Evolutionary conservation across 1,139 yeast genomes (phyloP).

Genomic region (Hansenula anomala): DNA sequence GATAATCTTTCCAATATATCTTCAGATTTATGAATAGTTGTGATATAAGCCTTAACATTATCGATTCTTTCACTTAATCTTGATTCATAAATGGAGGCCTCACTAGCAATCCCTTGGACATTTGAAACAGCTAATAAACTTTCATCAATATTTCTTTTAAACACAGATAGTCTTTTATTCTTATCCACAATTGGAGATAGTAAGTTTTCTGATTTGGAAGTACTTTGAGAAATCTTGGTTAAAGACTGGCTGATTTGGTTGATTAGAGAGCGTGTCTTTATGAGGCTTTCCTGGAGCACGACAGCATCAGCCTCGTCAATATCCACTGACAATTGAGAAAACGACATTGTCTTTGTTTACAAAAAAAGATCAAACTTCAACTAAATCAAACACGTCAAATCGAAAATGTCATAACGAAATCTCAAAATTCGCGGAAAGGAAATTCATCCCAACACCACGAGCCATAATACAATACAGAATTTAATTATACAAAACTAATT

Average conservation of each 20-base stretch:
- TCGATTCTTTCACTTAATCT: constrained; percentile 28
- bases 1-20: constrained; percentile 31
- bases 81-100: constrained; percentile 49
- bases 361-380: too few species aligned
- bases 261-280: constrained; percentile 54
- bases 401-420: too few species aligned
- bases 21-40: constrained; percentile 34
- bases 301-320: constrained; percentile 83
- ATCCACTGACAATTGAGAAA: constrained; percentile 32
- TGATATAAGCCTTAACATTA: constrained; percentile 30
- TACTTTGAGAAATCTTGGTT: constrained; percentile 47
- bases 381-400: too few species aligned
- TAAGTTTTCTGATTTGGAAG: constrained; percentile 57
- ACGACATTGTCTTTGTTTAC: constrained; percentile 6
- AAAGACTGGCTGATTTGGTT: constrained; percentile 53
- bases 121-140: constrained; percentile 57
- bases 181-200: constrained; percentile 69
- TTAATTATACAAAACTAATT: too few species aligned
- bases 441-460: too few species aligned
- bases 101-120: constrained; percentile 62
- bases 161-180: constrained; percentile 51
- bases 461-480: too few species aligned
- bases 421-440: too few species aligned
- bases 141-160: constrained; percentile 55
- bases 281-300: constrained; percentile 70